These are phyloP conservation scores for Paecilomyces formosus DNA, from an alignment of 2,329 filamentous ascomycete genomes.

Conservation along the genomic window DNA sequence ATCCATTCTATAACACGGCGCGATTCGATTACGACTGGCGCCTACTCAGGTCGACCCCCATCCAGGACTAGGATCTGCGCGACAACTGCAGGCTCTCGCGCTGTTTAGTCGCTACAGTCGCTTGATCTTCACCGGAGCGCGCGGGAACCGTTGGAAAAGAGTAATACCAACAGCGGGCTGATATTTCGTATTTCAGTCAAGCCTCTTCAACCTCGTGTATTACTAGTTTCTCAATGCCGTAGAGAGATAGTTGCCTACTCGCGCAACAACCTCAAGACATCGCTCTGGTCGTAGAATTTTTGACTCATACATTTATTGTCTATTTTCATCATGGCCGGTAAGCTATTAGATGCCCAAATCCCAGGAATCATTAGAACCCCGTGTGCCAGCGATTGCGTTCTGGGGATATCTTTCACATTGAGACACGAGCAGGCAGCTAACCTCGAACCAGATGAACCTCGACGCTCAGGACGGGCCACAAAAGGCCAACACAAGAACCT, in stretches of 20 bases:
- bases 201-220: conserved; percentile 31
- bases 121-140: background rate
- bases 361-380: background rate
- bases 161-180: conserved; percentile 25
- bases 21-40: background rate
- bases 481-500: conserved; percentile 94
- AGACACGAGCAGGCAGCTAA: conserved; percentile 18
- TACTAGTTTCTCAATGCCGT: conserved; percentile 34
- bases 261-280: conserved; percentile 12
- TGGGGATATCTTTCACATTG: background rate
- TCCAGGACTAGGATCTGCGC: conserved; percentile 3
- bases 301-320: conserved; percentile 18
- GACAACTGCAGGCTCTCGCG: background rate
- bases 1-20: background rate
- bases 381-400: background rate
- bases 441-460: conserved; percentile 62
- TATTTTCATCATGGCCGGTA: conserved; percentile 52
- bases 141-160: conserved; percentile 15
- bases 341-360: conserved; percentile 37
- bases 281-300: conserved; percentile 30
- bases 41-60: background rate
- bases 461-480: conserved; percentile 89
- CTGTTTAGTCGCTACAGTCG: background rate
- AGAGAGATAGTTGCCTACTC: conserved; percentile 25
- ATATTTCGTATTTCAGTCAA: conserved; percentile 19